Evolutionary conservation across 176 grass and related monocot species (phyloP), one percentile per base, ranked within the genome.

Genomic region (Eremochloa ophiuroides): DNA sequence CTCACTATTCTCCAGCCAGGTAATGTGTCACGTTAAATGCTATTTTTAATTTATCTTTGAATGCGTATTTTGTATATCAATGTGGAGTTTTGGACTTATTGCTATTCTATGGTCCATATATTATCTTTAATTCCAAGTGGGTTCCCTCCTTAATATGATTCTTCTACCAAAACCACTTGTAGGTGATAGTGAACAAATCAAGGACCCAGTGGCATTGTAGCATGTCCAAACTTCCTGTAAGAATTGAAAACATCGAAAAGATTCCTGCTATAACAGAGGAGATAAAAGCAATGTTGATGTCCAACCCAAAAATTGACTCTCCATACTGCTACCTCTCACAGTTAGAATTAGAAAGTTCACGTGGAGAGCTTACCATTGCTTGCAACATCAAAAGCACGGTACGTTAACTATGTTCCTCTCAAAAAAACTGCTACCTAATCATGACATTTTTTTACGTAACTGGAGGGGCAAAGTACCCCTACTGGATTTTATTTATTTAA

Each of bases 171-270:
- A 71, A 35, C 31, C 38, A 42, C 14, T 67, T 66, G 33, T 74
- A 97, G 91, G 77, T 91, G 64, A 89, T 97, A 77, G 84, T 97
- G 81, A 91, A 97, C 60, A 93, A 84, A 84, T 91, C 91, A 59
- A 74, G 88, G 22, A 83, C 83, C 20, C 69, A 82, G 59, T 78
- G 81, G 88, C 84, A 66, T 87, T 67, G 70, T 68, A 89, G 69
- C 17, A 7, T 97, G 71, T 40, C 74, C 23, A 97, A 97, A 82
- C 73, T 91, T 51, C 94, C 91, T 56, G 18, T 91, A 74, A 80
- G 26, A 65, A 66, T 70, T 34, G 56, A 88, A 53, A 86, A 91
- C 50, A 81, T 97, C 48, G 85, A 85, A 66, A 97, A 93, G 73
- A 87, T 97, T 46, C 88, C 80, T 31, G 11, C 29, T 74, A 76